Conservation (phyloP, 1,284 basidiomycete genomes). For the Hymenochaete sp. region DNA sequence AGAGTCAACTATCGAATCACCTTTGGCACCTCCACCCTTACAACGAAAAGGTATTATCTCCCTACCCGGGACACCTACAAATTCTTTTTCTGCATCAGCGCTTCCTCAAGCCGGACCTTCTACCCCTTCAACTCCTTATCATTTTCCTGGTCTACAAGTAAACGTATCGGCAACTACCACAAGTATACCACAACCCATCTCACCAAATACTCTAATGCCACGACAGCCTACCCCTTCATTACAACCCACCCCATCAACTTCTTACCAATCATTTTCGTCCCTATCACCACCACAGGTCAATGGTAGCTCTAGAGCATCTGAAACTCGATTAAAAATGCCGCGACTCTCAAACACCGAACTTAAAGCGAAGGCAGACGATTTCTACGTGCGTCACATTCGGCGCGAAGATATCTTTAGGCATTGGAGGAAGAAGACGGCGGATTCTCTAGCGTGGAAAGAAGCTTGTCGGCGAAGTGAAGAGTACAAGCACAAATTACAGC, state of each 20-base stretch:
- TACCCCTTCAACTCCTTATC: conserved; percentile 11
- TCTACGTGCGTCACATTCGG: conserved; percentile 27
- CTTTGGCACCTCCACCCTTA: conserved; percentile 15
- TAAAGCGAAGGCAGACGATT: conserved; percentile 29
- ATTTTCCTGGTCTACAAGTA: conserved; percentile 4
- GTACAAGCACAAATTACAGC: conserved; percentile 45
- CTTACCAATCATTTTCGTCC: not conserved
- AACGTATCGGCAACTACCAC: conserved; percentile 4
- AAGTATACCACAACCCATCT: not conserved
- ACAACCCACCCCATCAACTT: not conserved
- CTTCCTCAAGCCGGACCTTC: conserved; percentile 10
- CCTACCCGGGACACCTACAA: conserved; percentile 16
- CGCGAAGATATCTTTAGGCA: conserved; percentile 31
- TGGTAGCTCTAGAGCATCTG: not conserved
- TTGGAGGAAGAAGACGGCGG: conserved; percentile 38
- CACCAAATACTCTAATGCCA: not conserved
- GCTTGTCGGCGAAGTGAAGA: conserved; percentile 50
- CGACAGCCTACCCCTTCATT: not conserved
- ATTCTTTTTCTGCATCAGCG: conserved; percentile 9
- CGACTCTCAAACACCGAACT: conserved; percentile 2
- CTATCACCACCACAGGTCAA: not conserved
- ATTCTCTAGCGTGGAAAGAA: conserved; percentile 45
- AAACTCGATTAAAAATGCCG: not conserved
- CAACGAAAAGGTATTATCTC: conserved; percentile 14
- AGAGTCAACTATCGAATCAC: conserved; percentile 13